Evolutionary conservation across 1,139 yeast genomes (phyloP).

Genomic region (Pichia sp.): DNA sequence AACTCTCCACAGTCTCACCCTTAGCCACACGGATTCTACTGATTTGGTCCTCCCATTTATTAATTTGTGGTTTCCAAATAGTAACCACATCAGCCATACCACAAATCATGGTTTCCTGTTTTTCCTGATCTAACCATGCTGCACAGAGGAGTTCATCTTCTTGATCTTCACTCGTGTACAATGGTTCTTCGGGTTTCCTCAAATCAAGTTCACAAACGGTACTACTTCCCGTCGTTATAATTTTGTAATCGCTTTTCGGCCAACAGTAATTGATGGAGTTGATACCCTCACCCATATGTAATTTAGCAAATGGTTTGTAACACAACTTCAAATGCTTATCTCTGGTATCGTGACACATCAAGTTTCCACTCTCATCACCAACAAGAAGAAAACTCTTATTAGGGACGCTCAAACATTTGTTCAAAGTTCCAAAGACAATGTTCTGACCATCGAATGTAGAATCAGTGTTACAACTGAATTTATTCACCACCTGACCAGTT

Average conservation of each 20-base stretch:
- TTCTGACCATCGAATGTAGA: conserved; percentile 11
- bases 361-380: conserved; percentile 75
- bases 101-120: conserved; percentile 49
- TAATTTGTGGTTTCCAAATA: conserved; percentile 71
- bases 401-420: conserved; percentile 56
- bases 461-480: conserved; percentile 27
- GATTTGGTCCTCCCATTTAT: conserved; percentile 65
- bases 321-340: conserved; percentile 29
- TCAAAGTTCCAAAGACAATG: conserved; percentile 34
- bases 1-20: conserved; percentile 71
- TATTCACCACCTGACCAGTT: conserved; percentile 71
- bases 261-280: conserved; percentile 66
- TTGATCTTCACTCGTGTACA: conserved; percentile 74
- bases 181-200: conserved; percentile 42
- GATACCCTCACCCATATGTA: conserved; percentile 57
- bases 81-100: conserved; percentile 91
- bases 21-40: conserved; percentile 67
- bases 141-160: conserved; percentile 85
- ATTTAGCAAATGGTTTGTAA: conserved; percentile 36
- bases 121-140: conserved; percentile 57
- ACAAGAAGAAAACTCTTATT: conserved; percentile 60
- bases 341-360: conserved; percentile 55
- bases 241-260: conserved; percentile 71
- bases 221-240: conserved; percentile 76
- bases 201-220: conserved; percentile 75